Evolutionary conservation across 352 stramenopile species (phyloP), one percentile per base, ranked within the genome.

Genomic region (Globisporangium nodosum): DNA sequence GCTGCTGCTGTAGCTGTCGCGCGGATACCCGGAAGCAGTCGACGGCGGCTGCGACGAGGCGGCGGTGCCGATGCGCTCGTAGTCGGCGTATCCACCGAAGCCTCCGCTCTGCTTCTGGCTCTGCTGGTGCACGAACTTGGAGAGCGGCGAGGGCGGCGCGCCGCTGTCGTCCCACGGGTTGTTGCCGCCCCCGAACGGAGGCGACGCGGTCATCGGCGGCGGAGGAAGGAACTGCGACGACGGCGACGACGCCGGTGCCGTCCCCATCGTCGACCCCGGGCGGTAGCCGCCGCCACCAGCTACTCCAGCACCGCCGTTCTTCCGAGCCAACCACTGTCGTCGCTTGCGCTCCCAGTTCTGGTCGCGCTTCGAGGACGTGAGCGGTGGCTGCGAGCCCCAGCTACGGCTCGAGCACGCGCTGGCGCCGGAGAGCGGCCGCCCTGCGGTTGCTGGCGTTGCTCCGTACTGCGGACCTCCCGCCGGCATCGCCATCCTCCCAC

Each of bases 261-360:
- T 2, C 18, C 12, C 39, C 7, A 45, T 45, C 15, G 18, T 21
- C 42, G 42, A 24, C 30, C 24, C 61, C 31, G 61, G 57, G 12
- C 58, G 30, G 18, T 30, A 56, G 21, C 6, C 9, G 50, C 39
- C 35, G 8, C 12, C 24, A 7, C 31, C 31, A 35, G 31, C 8
- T 9, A 35, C 51, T 4, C 56, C 61, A 40, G 49, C 62, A 33
- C 53, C 65, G 48, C 70, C 66, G 50, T 78, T 69, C 55, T 88
- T 87, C 31, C 76, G 76, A 30, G 73, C 74, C 6, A 90, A 65
- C 82, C 82, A 92, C 35, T 78, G 71, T 0, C 79, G 73, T 4
- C 80, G 76, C 61, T 92, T 92, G 58, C 78, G 81, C 56, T 90
- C 82, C 82, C 82, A 92, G 60, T 87, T 92, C 55, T 92, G 82